Evolutionary conservation across 768 basidiomycete genomes (phyloP).

Genomic region (Kwoniella dejecticola): DNA sequence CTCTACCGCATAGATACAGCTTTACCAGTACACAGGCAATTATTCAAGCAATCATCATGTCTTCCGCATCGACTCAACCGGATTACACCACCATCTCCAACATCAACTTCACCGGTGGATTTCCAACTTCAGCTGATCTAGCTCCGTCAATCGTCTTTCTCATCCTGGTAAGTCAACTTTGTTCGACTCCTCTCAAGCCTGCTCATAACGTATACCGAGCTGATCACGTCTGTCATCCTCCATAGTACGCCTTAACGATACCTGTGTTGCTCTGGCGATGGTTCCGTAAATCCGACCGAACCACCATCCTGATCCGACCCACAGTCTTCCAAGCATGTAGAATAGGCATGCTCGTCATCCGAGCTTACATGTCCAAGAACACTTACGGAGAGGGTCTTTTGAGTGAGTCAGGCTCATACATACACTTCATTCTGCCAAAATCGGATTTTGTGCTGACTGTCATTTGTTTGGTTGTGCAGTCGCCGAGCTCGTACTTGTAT

Average conservation of each 20-base stretch:
- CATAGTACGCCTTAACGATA: constrained; percentile 23
- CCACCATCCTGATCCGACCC: constrained; percentile 25
- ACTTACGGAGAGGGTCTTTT: constrained; percentile 20
- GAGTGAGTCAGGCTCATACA: constrained; percentile 17
- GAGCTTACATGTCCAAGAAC: constrained; percentile 29
- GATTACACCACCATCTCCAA: constrained; percentile 6
- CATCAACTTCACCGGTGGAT: constrained; percentile 32
- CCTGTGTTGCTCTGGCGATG: constrained; percentile 24
- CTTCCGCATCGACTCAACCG: not conserved
- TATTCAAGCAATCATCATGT: constrained; percentile 13
- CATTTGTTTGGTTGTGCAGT: constrained; percentile 15
- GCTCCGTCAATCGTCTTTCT: constrained; percentile 33
- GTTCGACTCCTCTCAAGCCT: not conserved
- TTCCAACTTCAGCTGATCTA: constrained; percentile 27
- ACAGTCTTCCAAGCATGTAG: constrained; percentile 20
- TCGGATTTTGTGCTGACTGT: not conserved
- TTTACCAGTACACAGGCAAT: not conserved
- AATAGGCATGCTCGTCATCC: constrained; percentile 26
- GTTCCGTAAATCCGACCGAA: constrained; percentile 2
- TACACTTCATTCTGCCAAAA: not conserved
- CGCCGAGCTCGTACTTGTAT: constrained; percentile 34
- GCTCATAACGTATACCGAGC: not conserved
- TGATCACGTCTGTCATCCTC: not conserved
- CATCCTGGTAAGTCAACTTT: constrained; percentile 22
- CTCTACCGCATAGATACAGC: not conserved